Base-by-base conservation (phyloP, 805 yeast genomes). In the Schwanniomyces yamadae region DNA sequence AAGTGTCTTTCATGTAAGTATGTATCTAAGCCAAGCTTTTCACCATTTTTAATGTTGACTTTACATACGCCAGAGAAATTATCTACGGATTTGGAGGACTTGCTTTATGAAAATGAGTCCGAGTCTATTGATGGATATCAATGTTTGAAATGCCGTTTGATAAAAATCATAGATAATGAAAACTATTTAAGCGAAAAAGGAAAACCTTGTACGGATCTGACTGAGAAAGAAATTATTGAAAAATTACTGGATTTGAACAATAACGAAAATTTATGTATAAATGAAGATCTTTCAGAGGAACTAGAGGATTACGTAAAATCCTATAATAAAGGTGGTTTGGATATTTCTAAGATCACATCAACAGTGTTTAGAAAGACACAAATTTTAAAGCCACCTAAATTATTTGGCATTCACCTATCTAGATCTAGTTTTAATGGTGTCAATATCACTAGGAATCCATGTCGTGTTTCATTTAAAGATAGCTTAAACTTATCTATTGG, bases 51-150 rank as follows among this genome's bases (percentile, higher is more conserved):
- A 42, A 85, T 90, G 46, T 60, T 83, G 23, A 85, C 96, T 1
- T 60, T 89, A 32, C 79, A 80, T 34, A 80, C 87, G 0, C 98
- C 97, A 0, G 83, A 75, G 41, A 56, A 58, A 17, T 23, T 40
- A 2, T 53, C 68, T 9, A 71, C 78, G 0, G 59, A 66, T 1
- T 55, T 90, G 25, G 71, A 69, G 2, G 71, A 72, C 1, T 63
- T 91, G 49, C 58, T 90, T 16, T 63, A 66, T 23, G 69, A 73
- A 9, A 75, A 73, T 45, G 79, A 80, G 44, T 65, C 74, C 2
- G 93, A 88, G 39, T 77, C 84, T 3, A 79, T 82, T 31, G 86
- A 83, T 26, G 88, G 80, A 13, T 95, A 87, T 50, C 84, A 85
- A 27, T 91, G 99, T 54, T 57, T 82, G 28, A 66, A 73, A 37